Evolutionary conservation across 2,329 filamentous ascomycete genomes (phyloP).

Genomic region (Fusarium udum): DNA sequence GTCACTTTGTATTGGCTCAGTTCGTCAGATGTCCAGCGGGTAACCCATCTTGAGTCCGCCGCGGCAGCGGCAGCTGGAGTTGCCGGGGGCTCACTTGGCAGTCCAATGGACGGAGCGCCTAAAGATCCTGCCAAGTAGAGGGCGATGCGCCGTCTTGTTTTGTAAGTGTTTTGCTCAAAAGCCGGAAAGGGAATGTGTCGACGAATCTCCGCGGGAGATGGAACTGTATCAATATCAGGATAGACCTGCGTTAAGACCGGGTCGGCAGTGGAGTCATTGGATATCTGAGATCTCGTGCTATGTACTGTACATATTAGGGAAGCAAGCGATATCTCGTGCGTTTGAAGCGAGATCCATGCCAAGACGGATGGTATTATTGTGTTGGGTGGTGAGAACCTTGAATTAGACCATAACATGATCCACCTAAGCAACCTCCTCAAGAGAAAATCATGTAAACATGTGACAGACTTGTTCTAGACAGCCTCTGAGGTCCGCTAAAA

Average conservation of each 20-base stretch:
- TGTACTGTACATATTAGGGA: background rate
- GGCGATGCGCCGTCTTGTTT: slow-evolving; percentile 14
- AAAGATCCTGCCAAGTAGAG: slow-evolving; percentile 40
- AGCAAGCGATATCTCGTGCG: slow-evolving; percentile 13
- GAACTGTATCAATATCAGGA: slow-evolving; percentile 28
- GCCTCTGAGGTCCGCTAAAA: slow-evolving; percentile 17
- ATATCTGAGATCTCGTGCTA: slow-evolving; percentile 6
- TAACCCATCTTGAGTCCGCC: slow-evolving; percentile 63
- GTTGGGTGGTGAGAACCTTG: slow-evolving; percentile 8
- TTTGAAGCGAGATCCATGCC: slow-evolving; percentile 17
- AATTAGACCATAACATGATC: slow-evolving; percentile 25
- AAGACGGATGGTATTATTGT: slow-evolving; percentile 9
- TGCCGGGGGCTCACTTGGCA: slow-evolving; percentile 49
- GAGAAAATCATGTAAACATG: background rate
- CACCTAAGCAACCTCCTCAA: slow-evolving; percentile 19
- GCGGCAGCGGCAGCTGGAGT: slow-evolving; percentile 56
- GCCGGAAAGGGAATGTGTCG: slow-evolving; percentile 12
- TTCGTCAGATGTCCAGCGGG: slow-evolving; percentile 71
- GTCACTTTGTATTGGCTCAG: slow-evolving; percentile 87
- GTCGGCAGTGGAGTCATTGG: slow-evolving; percentile 21
- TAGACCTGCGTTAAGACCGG: background rate
- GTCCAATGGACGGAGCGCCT: slow-evolving; percentile 41
- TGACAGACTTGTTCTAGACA: slow-evolving; percentile 4
- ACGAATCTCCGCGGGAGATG: slow-evolving; percentile 11
- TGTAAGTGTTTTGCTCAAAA: slow-evolving; percentile 23